Conservation (phyloP, 2,329 filamentous ascomycete genomes). For the Penicillium sp. region DNA sequence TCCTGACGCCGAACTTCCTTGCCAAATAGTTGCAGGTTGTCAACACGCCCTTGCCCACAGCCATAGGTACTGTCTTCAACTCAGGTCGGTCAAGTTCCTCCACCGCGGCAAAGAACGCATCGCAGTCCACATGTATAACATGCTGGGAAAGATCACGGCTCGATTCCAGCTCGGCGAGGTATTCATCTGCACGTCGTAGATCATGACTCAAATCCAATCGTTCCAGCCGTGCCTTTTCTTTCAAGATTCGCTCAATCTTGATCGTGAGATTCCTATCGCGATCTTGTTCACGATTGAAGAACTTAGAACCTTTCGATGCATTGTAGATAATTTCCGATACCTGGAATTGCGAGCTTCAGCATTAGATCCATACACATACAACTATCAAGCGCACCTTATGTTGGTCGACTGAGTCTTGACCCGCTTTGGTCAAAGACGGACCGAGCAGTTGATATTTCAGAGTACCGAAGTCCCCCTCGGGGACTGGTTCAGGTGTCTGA, state of each 20-base stretch:
- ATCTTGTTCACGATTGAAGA: conserved; percentile 83
- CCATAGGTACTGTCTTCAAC: conserved; percentile 80
- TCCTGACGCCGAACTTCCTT: conserved; percentile 82
- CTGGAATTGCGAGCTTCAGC: conserved; percentile 37
- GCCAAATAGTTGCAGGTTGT: conserved; percentile 84
- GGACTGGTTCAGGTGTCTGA: not conserved
- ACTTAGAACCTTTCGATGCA: conserved; percentile 93
- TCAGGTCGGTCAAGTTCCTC: conserved; percentile 82
- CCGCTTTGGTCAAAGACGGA: conserved; percentile 87
- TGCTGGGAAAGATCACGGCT: conserved; percentile 76
- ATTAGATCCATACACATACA: not conserved
- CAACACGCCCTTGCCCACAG: conserved; percentile 72
- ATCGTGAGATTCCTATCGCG: conserved; percentile 77
- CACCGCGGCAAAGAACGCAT: conserved; percentile 95
- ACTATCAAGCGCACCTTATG: conserved; percentile 56
- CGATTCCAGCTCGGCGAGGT: conserved; percentile 73
- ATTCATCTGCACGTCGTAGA: conserved; percentile 71
- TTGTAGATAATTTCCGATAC: conserved; percentile 97
- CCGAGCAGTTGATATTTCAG: conserved; percentile 88
- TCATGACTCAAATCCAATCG: conserved; percentile 70
- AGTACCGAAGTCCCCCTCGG: conserved; percentile 51
- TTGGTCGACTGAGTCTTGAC: conserved; percentile 91
- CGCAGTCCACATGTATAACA: conserved; percentile 91
- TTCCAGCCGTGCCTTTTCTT: conserved; percentile 71
- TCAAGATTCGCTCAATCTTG: conserved; percentile 77